Base-by-base conservation (phyloP, 1,284 basidiomycete genomes). In the Ustilago lituana region DNA sequence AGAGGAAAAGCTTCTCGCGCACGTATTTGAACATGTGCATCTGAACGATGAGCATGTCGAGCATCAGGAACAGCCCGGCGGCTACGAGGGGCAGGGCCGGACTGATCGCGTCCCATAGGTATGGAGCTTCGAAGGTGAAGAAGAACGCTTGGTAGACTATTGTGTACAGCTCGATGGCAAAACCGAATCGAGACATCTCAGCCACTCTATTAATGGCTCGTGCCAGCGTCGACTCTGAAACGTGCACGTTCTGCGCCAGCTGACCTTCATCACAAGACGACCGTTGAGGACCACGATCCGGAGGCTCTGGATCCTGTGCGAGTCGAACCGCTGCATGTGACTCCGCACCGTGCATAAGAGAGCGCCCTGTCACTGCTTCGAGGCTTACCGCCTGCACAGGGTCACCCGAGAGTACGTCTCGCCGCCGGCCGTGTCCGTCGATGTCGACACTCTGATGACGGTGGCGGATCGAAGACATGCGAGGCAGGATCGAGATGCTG, bases 101-200 rank as follows among this genome's bases (percentile, higher is more conserved):
- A 15, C 26, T 47, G 37, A 60, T 19, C 2, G 48, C 32, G 19
- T 31, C 19, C 60, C 66, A 69, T 1, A 56, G 44, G n/a, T 48
- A 64, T 0, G 56, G 31, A 0, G 60, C 47, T 35, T 54, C 55
- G 17, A 63, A 69, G 17, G 49, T 50, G 45, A 63, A 60, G 22
- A 64, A 59, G 0, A 52, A 23, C 1, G 27, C 39, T 27, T 63
- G 54, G 27, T 59, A 60, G 22, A 50, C 26, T 7, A 61, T 3
- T 15, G 38, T 19, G 24, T 41, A 48, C 2, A 32, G 24, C 15
- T 22, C 27, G 11, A 57, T 49, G 2, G 50, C 11, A 5, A 50
- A 17, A 0, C 19, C 41, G 22, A 32, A 5, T 14, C 14, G 14
- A 22, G 24, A 9, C 33, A 17, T 29, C 9, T 29, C 4, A n/a